Evolutionary conservation across 2,329 filamentous ascomycete species (phyloP), one percentile per base, ranked within the genome.

Genomic region (Phaeoacremonium minimum): DNA sequence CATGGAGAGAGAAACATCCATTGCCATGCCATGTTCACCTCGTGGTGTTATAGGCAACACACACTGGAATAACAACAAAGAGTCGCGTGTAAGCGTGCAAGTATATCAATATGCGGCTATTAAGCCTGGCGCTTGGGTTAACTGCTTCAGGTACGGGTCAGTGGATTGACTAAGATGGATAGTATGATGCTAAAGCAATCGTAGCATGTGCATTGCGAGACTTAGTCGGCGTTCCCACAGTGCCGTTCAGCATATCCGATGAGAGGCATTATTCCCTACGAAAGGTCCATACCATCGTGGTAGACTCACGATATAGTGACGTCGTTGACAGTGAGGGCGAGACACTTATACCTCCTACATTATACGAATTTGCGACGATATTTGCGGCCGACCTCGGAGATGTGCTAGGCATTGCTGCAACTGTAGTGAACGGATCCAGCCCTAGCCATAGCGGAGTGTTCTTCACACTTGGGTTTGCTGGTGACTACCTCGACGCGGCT

Each of bases 311-410:
- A 4, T 71, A 61, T 48, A 57, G 63, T 2, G 44, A 64, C 6
- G 40, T 51, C 1, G 59, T 62, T 5, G 66, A 79, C 45, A 51
- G 57, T 1, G 37, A 53, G 7, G 73, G 73, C 15, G 57, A 66
- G 42, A 76, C 71, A 1, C 49, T 73, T 13, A 75, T 76, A 15
- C 72, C 73, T 3, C 72, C 71, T 2, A 71, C 63, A 1, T 52
- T 76, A 3, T 46, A 45, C 7, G 57, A 67, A 4, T 77, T 77
- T 38, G 69, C 69, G 0, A 42, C 47, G 3, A 69, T 63, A 0
- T 77, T 77, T 34, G 58, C 56, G 3, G 43, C 49, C 0, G 61
- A 67, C 33, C 36, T 66, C 9, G 30, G 41, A 9, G 44, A 43
- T 11, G 45, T 46, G 3, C 39, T 66, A 11, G 51, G 42, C 7